Percentiles rank a stretch among this genome's conserved stretches.
Conservation (phyloP, 305 asterid species). For the Fraxinus latifolia region DNA sequence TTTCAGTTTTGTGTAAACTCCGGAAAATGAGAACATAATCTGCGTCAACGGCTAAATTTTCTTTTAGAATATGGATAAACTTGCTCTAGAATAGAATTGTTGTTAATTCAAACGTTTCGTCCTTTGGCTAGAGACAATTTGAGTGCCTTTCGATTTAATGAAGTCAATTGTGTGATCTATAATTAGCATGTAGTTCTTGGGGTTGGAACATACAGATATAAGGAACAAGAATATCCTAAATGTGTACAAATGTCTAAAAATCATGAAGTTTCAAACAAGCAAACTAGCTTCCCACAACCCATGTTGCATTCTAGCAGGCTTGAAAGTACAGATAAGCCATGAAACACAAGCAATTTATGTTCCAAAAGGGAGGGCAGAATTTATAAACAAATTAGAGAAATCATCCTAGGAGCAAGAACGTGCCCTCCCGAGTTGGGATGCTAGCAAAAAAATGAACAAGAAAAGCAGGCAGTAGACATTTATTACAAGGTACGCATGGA, state of each 20-base stretch:
- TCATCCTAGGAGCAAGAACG: background rate
- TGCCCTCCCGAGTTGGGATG: constrained; percentile 28
- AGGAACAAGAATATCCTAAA: background rate
- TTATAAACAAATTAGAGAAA: background rate
- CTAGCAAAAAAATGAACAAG: background rate
- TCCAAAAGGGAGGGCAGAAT: background rate
- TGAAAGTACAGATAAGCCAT: background rate
- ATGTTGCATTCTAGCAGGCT: background rate
- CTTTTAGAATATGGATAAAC: background rate
- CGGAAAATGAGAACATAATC: background rate
- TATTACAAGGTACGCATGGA: background rate
- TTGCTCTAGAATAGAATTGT: background rate
- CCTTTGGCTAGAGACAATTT: background rate
- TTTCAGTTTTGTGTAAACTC: background rate
- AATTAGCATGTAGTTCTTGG: background rate
- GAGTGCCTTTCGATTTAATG: background rate
- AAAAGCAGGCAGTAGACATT: background rate
- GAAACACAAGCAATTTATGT: background rate
- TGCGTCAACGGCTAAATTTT: background rate
- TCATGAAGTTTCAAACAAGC: background rate
- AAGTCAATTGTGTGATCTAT: background rate
- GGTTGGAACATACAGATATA: background rate
- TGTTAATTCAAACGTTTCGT: background rate
- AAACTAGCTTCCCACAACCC: background rate
- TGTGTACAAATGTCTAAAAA: background rate